A percentile compares a stretch with the other conserved stretches of the same genome.
These are phyloP conservation scores for Lanmaoa pseudosensibilis DNA, from an alignment of 768 basidiomycete species.

Conservation along the genomic window DNA sequence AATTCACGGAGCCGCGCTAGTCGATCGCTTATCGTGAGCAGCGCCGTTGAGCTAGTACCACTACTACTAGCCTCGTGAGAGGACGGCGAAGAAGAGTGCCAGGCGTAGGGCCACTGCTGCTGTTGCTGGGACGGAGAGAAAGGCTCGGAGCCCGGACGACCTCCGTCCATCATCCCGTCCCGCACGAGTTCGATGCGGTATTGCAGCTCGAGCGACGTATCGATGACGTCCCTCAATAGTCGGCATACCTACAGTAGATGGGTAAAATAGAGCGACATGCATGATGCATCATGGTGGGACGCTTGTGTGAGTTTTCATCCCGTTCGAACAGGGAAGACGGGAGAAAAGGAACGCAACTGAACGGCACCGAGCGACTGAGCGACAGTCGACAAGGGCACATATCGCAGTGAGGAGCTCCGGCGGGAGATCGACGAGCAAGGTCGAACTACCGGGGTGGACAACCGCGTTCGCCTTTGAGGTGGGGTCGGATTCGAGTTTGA, in stretches of 20 bases:
- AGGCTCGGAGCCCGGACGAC: not conserved
- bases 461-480: no score
- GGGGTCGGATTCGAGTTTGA: no score
- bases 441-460: not conserved
- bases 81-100: no score
- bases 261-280: not conserved
- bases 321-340: no score
- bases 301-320: slow-evolving; percentile 7
- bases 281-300: no score
- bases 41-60: not conserved
- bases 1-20: slow-evolving; percentile 36
- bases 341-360: slow-evolving; percentile 3
- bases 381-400: slow-evolving; percentile 11
- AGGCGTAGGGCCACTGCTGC: no score
- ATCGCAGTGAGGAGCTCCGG: slow-evolving; percentile 14
- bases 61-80: not conserved
- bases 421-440: slow-evolving; percentile 13
- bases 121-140: no score
- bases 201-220: slow-evolving; percentile 33
- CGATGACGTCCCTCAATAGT: slow-evolving; percentile 18
- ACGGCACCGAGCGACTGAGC: slow-evolving; percentile 11
- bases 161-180: slow-evolving; percentile 36
- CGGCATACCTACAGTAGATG: slow-evolving; percentile 28
- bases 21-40: slow-evolving; percentile 20
- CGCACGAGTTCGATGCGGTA: slow-evolving; percentile 41